phyloP scores from a whole-genome alignment of 2,329 filamentous ascomycete species.

The Drechslerella dactyloides region DNA sequence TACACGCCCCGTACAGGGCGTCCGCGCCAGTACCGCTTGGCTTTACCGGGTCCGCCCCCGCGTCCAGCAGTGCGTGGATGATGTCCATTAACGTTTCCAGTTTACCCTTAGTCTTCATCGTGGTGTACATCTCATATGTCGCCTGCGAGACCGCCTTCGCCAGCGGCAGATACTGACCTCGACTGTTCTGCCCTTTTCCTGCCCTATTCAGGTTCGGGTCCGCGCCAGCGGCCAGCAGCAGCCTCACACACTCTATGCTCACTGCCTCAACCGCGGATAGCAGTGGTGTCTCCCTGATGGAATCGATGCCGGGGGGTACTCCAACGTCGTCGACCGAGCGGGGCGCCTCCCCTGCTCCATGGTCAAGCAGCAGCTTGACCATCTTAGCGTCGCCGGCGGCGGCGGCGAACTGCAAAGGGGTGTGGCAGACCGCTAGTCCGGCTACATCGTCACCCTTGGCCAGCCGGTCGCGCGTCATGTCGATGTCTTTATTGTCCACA shows the following conservation, averaged over 20 bases:
- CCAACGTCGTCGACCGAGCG: conserved; percentile 14
- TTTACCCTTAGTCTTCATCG: not conserved
- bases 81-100: conserved; percentile 12
- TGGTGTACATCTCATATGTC: not conserved
- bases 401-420: conserved; percentile 12
- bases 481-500: conserved; percentile 15
- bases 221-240: conserved; percentile 15
- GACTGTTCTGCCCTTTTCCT: not conserved
- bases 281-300: conserved; percentile 3
- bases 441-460: conserved; percentile 11
- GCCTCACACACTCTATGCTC: conserved; percentile 14
- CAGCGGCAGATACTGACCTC: conserved; percentile 1
- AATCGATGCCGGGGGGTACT: conserved; percentile 9
- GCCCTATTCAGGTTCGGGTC: conserved; percentile 6
- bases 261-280: conserved; percentile 8
- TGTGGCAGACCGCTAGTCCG: conserved; percentile 14
- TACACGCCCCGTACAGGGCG: conserved; percentile 7
- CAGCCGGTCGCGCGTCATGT: conserved; percentile 15
- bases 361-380: conserved; percentile 16
- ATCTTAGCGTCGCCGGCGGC: conserved; percentile 6
- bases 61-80: conserved; percentile 11
- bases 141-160: conserved; percentile 3
- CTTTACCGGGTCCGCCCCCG: conserved; percentile 17
- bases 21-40: conserved; percentile 8
- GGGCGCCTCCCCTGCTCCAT: conserved; percentile 13